Evolutionary conservation across 495 filamentous ascomycete species (phyloP).

Genomic region (Thozetella sp.): DNA sequence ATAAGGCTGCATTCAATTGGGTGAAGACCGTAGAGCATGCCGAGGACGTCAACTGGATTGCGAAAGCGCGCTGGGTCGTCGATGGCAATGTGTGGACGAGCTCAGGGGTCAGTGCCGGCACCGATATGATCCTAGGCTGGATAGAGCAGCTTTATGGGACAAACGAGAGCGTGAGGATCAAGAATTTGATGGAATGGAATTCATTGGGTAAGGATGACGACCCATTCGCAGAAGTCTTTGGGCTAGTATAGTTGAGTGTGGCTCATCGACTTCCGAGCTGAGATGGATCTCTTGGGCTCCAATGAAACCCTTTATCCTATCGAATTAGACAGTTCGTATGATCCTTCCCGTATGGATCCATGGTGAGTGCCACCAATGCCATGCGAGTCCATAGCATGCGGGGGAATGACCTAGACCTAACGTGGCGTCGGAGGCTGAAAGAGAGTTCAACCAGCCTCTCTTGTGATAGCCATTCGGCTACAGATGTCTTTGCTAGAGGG

Average conservation of each 20-base stretch:
- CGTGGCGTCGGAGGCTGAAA: too few species aligned
- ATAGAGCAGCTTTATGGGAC: conserved; percentile 16
- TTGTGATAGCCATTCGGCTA: too few species aligned
- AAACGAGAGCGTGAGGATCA: conserved; percentile 14
- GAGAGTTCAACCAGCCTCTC: too few species aligned
- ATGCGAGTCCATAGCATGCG: too few species aligned
- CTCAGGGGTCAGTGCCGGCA: conserved; percentile 21
- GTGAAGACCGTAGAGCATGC: conserved; percentile 14
- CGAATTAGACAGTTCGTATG: too few species aligned
- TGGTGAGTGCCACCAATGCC: too few species aligned
- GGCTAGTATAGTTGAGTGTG: conserved; percentile 8
- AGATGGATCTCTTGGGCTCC: too few species aligned
- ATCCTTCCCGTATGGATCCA: too few species aligned
- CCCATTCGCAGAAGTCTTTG: conserved; percentile 19
- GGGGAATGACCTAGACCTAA: too few species aligned
- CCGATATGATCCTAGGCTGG: conserved; percentile 19
- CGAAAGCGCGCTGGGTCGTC: conserved; percentile 19
- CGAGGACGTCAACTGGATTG: conserved; percentile 17
- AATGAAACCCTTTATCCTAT: too few species aligned
- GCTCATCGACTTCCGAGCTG: too few species aligned
- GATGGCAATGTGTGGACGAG: conserved; percentile 20
- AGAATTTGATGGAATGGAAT: conserved; percentile 18
- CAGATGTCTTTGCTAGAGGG: too few species aligned
- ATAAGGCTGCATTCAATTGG: conserved; percentile 20
- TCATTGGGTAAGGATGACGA: conserved; percentile 15